Evolutionary conservation across 2,329 filamentous ascomycete species (phyloP), one percentile per base, ranked within the genome.

Genomic region (Penicillium verrucosum): DNA sequence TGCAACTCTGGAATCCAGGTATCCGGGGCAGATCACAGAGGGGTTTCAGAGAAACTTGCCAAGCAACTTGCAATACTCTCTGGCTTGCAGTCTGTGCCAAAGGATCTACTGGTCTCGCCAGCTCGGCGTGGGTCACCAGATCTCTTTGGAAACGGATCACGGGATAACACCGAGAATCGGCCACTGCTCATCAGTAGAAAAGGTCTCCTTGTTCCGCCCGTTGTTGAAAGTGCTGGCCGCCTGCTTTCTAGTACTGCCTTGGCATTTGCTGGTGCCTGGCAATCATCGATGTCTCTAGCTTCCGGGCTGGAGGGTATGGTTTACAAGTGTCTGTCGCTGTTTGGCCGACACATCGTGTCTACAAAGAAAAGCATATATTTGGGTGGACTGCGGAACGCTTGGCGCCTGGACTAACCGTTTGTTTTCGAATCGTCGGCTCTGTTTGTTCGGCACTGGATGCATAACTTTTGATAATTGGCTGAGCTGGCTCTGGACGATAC

Each of bases 331-430:
- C 47, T 65, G 11, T 65, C 61, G 30, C 36, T 53, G 5, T 25
- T 51, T 37, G 60, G 57, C 16, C 40, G 52, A 32, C 42, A 57
- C 0, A 10, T 63, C 5, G 58, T 53, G 57, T 60, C 57, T 46
- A 57, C 55, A 12, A 60, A 42, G 40, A 60, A 56, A 14, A 32
- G 50, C 8, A 44, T 55, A 7, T 34, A 54, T 34, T 27, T 53
- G 9, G 53, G 42, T 3, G 41, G 49, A 4, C 14, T 51, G 12
- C 50, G 34, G 34, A 23, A 6, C 25, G 38, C 37, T 29, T 16
- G 12, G 29, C 32, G 9, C 9, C 3, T 36, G n/a, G 9, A 7
- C 3, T 23, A 18, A n/a, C 5, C 1, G 18, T 9, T 21, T 34
- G 18, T 11, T 46, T 14, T 46, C 2, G 9, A 14, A 25, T 25